Evolutionary conservation across 345 rosid species (phyloP).

Genomic region (Carallia brachiata): DNA sequence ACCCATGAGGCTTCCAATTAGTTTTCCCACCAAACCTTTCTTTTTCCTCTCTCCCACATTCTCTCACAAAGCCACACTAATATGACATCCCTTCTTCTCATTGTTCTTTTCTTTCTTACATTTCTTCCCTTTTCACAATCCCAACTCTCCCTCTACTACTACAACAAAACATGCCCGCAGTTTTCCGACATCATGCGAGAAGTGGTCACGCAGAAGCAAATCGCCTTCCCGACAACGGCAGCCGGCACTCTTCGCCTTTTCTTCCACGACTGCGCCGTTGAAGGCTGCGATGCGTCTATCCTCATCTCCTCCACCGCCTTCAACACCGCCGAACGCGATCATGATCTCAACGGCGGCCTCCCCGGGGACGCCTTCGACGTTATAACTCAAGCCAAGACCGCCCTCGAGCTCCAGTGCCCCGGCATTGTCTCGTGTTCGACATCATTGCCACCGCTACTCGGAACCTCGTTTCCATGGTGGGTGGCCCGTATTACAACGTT

Average conservation of each 20-base stretch:
- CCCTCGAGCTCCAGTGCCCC: conserved; percentile 23
- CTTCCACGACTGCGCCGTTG: conserved; percentile 25
- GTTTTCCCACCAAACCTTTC: neutral
- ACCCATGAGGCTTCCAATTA: neutral
- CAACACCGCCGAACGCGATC: conserved; percentile 12
- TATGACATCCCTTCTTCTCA: neutral
- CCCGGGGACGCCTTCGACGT: conserved; percentile 26
- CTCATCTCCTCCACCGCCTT: conserved; percentile 17
- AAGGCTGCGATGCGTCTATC: conserved; percentile 14
- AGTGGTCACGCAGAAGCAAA: conserved; percentile 12
- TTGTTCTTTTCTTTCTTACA: neutral
- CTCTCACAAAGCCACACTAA: neutral
- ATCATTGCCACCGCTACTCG: conserved; percentile 21
- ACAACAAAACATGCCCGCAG: conserved; percentile 13
- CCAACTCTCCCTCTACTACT: conserved; percentile 11
- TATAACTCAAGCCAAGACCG: conserved; percentile 12
- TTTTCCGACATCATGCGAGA: conserved; percentile 4
- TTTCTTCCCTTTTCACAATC: neutral
- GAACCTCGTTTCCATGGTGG: conserved; percentile 21
- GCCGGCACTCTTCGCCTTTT: conserved; percentile 20
- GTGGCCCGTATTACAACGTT: conserved; percentile 18
- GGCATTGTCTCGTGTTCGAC: conserved; percentile 21
- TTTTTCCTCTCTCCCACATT: neutral
- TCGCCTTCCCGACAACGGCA: conserved; percentile 14
- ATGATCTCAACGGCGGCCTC: conserved; percentile 14